A percentile compares a stretch with the other conserved stretches of the same genome.
Evolutionary conservation across 345 rosid genomes (phyloP).

Genomic region (Eucalyptus globulus): DNA sequence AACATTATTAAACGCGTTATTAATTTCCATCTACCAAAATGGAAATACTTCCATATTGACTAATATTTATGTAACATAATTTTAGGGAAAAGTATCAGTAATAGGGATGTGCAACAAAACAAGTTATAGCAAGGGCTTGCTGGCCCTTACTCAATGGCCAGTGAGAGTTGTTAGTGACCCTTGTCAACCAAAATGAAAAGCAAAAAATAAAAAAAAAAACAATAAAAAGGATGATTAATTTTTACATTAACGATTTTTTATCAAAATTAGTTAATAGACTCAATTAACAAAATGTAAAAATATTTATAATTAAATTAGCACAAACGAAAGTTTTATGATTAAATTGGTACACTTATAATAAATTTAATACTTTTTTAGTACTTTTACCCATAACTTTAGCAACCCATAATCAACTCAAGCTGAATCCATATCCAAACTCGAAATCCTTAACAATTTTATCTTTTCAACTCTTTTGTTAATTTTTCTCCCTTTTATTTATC

Average conservation of each 20-base stretch:
- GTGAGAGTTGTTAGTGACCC: accelerated
- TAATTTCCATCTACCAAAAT: background rate
- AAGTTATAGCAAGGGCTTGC: accelerated
- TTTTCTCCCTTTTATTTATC: background rate
- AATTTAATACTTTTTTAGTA: too few species aligned
- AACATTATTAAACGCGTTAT: too few species aligned
- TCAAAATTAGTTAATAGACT: accelerated
- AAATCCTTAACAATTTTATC: background rate
- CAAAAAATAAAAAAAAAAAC: accelerated
- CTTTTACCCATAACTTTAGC: background rate
- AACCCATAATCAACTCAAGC: background rate
- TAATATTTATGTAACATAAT: too few species aligned
- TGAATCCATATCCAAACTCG: background rate
- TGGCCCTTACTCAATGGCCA: accelerated
- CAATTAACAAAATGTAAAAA: too few species aligned
- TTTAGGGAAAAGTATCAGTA: too few species aligned
- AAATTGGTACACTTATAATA: accelerated
- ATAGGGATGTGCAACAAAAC: too few species aligned
- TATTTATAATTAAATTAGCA: accelerated
- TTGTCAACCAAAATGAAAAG: too few species aligned
- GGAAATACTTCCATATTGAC: background rate
- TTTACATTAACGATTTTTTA: accelerated
- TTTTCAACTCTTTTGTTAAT: background rate
- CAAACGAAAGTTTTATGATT: accelerated
- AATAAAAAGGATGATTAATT: too few species aligned